phyloP scores from a whole-genome alignment of 192 early-diverging fungal species.

The Coemansia sp. region DNA sequence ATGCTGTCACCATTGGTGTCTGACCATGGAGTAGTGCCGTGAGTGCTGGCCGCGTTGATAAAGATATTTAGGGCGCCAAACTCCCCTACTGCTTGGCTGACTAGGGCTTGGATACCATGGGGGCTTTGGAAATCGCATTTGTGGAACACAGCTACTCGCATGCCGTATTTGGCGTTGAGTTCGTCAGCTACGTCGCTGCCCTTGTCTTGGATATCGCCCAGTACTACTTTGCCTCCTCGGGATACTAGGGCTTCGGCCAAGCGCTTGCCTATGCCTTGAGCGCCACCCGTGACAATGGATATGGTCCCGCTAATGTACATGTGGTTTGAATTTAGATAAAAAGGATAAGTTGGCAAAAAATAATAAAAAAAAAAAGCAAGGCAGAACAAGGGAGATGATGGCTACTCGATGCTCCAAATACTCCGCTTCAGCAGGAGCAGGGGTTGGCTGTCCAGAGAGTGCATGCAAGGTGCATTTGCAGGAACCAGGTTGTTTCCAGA shows the following conservation, averaged over 20 bases:
- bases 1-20: constrained; percentile 50
- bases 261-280: constrained; percentile 60
- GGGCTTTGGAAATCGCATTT: constrained; percentile 55
- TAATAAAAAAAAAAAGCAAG: background rate
- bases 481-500: background rate
- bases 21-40: constrained; percentile 41
- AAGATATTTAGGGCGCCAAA: constrained; percentile 63
- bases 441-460: background rate
- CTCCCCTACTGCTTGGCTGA: constrained; percentile 43
- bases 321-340: background rate
- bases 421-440: background rate
- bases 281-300: background rate
- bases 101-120: constrained; percentile 30
- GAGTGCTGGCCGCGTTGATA: constrained; percentile 65
- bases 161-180: constrained; percentile 25
- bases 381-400: background rate
- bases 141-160: constrained; percentile 42
- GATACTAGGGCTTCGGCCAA: constrained; percentile 57
- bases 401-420: background rate
- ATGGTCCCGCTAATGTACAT: background rate
- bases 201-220: constrained; percentile 59
- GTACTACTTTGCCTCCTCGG: constrained; percentile 63
- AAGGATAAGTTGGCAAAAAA: background rate
- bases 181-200: constrained; percentile 43
- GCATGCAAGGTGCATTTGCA: background rate